phyloP scores from a whole-genome alignment of 192 early-diverging fungal genomes.

The Backusella westeae region DNA sequence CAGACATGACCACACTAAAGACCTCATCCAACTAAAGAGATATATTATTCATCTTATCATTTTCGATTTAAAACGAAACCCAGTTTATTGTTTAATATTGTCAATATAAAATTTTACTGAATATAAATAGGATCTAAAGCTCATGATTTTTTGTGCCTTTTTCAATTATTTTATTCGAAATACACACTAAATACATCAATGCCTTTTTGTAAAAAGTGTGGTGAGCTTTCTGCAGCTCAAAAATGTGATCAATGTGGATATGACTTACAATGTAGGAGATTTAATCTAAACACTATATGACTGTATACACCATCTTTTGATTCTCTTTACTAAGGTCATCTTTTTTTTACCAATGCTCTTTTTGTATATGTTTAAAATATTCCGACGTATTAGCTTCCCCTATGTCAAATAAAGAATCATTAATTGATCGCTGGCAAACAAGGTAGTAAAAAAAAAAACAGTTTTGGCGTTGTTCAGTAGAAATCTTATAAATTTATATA shows the following conservation, averaged over 20 bases:
- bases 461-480: neutral
- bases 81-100: constrained; percentile 2
- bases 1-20: neutral
- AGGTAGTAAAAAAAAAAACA: constrained; percentile 8
- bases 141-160: neutral
- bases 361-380: neutral
- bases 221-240: neutral
- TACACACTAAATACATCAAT: neutral
- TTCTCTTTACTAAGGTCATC: neutral
- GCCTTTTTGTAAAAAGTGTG: constrained; percentile 12
- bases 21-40: neutral
- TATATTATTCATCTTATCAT: neutral
- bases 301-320: neutral
- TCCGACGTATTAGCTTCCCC: neutral
- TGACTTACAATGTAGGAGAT: neutral
- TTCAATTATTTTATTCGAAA: neutral
- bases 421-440: constrained; percentile 28
- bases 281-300: neutral
- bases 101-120: neutral
- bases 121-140: neutral
- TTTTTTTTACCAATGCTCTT: neutral
- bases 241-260: constrained; percentile 5
- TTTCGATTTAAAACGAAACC: neutral
- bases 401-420: constrained; percentile 5
- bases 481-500: neutral